Evolutionary conservation across 164 flowering plant genomes (phyloP).

Genomic region (Vitis amurensis): DNA sequence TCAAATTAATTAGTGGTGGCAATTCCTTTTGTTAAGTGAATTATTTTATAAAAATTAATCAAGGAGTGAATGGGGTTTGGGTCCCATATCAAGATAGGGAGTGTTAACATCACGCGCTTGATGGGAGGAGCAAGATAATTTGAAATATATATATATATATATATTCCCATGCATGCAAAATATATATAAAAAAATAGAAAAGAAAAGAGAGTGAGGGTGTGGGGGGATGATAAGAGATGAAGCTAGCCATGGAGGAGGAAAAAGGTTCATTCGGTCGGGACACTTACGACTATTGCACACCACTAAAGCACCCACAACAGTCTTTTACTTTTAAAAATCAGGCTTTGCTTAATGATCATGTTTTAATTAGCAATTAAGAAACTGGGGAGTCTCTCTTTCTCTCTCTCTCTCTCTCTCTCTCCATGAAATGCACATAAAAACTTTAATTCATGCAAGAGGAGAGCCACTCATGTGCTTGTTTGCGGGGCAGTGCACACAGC

Average conservation of each 20-base stretch:
- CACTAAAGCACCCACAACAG: slow-evolving; percentile 4
- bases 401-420: slow-evolving; percentile 6
- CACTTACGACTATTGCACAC: slow-evolving; percentile 1
- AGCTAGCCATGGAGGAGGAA: slow-evolving; percentile 1
- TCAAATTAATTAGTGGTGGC: too few relatives aligned
- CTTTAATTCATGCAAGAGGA: slow-evolving; percentile 18
- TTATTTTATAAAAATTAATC: too few relatives aligned
- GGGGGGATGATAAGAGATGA: too few relatives aligned
- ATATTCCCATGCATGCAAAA: slow-evolving; percentile 20
- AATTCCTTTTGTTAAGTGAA: too few relatives aligned
- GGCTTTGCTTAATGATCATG: neutral
- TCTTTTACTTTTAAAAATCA: slow-evolving; percentile 10
- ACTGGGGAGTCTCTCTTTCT: neutral
- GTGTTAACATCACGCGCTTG: too few relatives aligned
- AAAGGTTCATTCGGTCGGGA: slow-evolving; percentile 31
- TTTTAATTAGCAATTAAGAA: too few relatives aligned
- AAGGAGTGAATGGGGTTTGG: too few relatives aligned
- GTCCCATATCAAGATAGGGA: too few relatives aligned
- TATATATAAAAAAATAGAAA: too few relatives aligned
- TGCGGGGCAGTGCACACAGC: neutral
- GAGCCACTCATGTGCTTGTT: slow-evolving; percentile 9
- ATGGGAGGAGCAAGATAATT: too few relatives aligned
- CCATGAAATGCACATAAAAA: neutral
- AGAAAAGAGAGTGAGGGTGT: too few relatives aligned
- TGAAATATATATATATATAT: neutral